phyloP scores from a whole-genome alignment of 2,329 filamentous ascomycete genomes.

The Beauveria sp. region DNA sequence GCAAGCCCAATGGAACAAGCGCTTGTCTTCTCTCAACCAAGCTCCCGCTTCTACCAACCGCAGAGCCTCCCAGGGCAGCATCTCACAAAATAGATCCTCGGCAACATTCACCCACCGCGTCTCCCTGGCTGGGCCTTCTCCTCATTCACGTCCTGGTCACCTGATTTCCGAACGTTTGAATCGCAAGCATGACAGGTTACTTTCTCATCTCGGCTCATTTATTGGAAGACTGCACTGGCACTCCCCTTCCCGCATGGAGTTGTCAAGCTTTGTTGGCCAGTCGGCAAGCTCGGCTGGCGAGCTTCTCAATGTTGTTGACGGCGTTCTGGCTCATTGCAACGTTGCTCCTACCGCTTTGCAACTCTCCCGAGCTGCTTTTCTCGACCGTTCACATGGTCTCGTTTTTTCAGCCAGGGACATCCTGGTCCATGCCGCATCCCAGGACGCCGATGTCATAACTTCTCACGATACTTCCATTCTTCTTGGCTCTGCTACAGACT shows the following conservation, averaged over 20 bases:
- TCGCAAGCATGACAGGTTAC: slow-evolving; percentile 74
- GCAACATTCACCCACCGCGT: slow-evolving; percentile 62
- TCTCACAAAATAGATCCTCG: slow-evolving; percentile 39
- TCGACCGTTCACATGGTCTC: slow-evolving; percentile 69
- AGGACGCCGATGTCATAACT: slow-evolving; percentile 71
- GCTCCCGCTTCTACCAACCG: slow-evolving; percentile 21
- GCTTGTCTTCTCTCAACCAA: slow-evolving; percentile 38
- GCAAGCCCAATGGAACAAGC: slow-evolving; percentile 32
- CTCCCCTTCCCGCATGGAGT: slow-evolving; percentile 79
- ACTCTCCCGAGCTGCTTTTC: slow-evolving; percentile 67
- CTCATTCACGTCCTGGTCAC: slow-evolving; percentile 56
- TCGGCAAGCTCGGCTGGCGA: slow-evolving; percentile 75
- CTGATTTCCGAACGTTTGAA: slow-evolving; percentile 79
- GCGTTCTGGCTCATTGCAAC: slow-evolving; percentile 70
- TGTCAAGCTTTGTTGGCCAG: slow-evolving; percentile 74
- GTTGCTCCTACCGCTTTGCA: slow-evolving; percentile 59
- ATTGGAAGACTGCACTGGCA: slow-evolving; percentile 85
- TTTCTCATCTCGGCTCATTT: slow-evolving; percentile 87
- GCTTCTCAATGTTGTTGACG: slow-evolving; percentile 71
- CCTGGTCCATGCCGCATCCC: slow-evolving; percentile 58
- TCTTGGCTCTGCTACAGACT: slow-evolving; percentile 72
- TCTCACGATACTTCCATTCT: slow-evolving; percentile 71
- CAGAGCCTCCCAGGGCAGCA: slow-evolving; percentile 29
- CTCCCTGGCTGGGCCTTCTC: slow-evolving; percentile 63
- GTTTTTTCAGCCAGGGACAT: slow-evolving; percentile 76